phyloP scores from a whole-genome alignment of 1,284 basidiomycete species.

The Thecaphora thlaspeos region DNA sequence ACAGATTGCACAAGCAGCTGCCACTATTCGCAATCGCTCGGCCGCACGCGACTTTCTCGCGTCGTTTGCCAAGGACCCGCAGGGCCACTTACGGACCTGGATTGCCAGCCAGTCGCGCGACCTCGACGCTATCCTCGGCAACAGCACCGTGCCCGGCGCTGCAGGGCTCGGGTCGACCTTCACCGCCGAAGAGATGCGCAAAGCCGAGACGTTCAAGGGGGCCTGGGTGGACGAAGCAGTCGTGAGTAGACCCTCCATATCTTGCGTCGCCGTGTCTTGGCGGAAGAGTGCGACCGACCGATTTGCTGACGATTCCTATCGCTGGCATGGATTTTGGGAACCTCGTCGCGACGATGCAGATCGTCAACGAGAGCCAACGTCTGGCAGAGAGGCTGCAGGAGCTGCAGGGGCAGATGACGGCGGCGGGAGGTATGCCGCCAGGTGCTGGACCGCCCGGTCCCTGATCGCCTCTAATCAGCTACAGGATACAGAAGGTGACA shows the following conservation, averaged over 20 bases:
- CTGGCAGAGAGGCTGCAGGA: constrained; percentile 49
- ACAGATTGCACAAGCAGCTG: constrained; percentile 52
- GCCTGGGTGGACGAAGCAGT: constrained; percentile 69
- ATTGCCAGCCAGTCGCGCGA: constrained; percentile 86
- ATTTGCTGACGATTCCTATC: too few relatives aligned
- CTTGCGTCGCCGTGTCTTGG: neutral
- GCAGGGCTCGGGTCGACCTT: constrained; percentile 62
- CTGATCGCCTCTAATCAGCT: too few relatives aligned
- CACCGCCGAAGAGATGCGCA: constrained; percentile 78
- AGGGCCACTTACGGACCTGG: constrained; percentile 82
- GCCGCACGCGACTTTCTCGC: constrained; percentile 82
- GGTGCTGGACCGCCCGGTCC: constrained; percentile 4
- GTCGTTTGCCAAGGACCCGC: constrained; percentile 77
- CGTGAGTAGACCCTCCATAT: constrained; percentile 4
- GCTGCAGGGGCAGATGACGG: constrained; percentile 25
- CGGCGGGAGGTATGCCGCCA: constrained; percentile 9
- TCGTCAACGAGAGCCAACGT: constrained; percentile 50
- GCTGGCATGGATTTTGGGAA: too few relatives aligned
- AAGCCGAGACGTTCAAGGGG: constrained; percentile 83
- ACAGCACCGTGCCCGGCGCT: constrained; percentile 66
- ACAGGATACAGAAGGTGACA: too few relatives aligned
- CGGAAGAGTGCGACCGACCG: neutral
- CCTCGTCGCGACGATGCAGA: constrained; percentile 4
- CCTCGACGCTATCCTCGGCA: constrained; percentile 73
- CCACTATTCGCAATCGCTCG: constrained; percentile 76